Percentiles rank a stretch among this genome's conserved stretches.
phyloP scores from a whole-genome alignment of 805 yeast species.

The Starmerella scarabaei region DNA sequence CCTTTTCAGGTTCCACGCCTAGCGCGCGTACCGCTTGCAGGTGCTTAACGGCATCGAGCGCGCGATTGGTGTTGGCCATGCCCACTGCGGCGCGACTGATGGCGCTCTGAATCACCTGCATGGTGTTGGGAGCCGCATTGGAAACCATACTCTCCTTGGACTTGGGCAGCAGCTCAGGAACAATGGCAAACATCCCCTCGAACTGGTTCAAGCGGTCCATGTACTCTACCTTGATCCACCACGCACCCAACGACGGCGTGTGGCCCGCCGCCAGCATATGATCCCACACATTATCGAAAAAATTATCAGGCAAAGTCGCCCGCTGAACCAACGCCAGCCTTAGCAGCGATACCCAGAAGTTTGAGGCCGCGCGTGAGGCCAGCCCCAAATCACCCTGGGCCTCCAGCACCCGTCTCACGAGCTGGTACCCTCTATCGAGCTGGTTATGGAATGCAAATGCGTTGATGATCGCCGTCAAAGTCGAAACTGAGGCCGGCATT shows the following conservation, averaged over 20 bases:
- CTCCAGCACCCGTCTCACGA: slow-evolving; percentile 11
- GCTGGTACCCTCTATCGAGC: slow-evolving; percentile 20
- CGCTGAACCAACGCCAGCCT: slow-evolving; percentile 16
- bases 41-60: slow-evolving; percentile 17
- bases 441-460: slow-evolving; percentile 22
- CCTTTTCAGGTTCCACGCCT: slow-evolving; percentile 17
- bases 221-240: slow-evolving; percentile 16
- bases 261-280: slow-evolving; percentile 5
- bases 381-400: slow-evolving; percentile 16
- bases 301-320: slow-evolving; percentile 5
- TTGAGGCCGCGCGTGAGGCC: slow-evolving; percentile 9
- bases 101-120: slow-evolving; percentile 9
- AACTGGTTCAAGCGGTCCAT: slow-evolving; percentile 16
- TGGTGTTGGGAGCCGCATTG: neutral
- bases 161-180: slow-evolving; percentile 14
- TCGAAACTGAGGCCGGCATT: slow-evolving; percentile 9
- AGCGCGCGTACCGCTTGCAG: slow-evolving; percentile 15
- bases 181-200: slow-evolving; percentile 10
- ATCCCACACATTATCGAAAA: slow-evolving; percentile 17
- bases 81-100: slow-evolving; percentile 16
- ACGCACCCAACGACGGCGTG: slow-evolving; percentile 16
- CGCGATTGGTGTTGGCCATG: slow-evolving; percentile 17
- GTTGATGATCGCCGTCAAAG: slow-evolving; percentile 21
- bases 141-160: too few species aligned
- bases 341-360: slow-evolving; percentile 21